Evolutionary conservation across 2,329 filamentous ascomycete genomes (phyloP).

Genomic region (Alternaria infectoria): DNA sequence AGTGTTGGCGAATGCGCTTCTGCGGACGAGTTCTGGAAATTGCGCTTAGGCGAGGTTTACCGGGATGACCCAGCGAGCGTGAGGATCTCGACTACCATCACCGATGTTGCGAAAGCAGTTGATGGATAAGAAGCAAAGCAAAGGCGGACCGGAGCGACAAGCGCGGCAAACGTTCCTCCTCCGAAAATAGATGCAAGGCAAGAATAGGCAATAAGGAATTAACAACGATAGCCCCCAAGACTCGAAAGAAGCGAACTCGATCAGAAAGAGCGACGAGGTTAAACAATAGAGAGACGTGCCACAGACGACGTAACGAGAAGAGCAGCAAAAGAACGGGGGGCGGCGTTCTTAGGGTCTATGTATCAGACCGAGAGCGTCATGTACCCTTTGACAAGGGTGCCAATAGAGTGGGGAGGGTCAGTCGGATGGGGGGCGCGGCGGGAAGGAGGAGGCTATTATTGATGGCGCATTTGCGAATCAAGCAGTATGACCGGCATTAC

Average conservation of each 20-base stretch:
- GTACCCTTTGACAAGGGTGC: conserved; percentile 7
- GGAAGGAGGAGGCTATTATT: conserved; percentile 11
- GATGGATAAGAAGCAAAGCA: conserved; percentile 1
- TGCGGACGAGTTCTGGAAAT: conserved; percentile 25
- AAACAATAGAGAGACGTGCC: conserved; percentile 29
- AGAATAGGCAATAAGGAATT: conserved; percentile 9
- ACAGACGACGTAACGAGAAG: conserved; percentile 1
- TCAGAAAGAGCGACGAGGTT: conserved; percentile 32
- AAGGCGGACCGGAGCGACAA: not conserved
- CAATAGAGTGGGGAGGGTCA: conserved; percentile 7
- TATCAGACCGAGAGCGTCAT: conserved; percentile 12
- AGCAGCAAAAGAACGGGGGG: conserved; percentile 5
- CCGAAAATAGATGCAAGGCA: conserved; percentile 2
- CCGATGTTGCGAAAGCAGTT: conserved; percentile 10
- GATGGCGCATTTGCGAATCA: conserved; percentile 17
- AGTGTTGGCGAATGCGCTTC: conserved; percentile 18
- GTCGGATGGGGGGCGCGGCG: conserved; percentile 4
- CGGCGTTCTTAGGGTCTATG: conserved; percentile 11
- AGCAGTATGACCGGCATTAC: conserved; percentile 11
- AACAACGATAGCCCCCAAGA: conserved; percentile 15
- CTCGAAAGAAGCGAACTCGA: conserved; percentile 17
- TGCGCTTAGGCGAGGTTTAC: conserved; percentile 30
- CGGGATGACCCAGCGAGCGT: conserved; percentile 28
- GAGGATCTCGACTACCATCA: conserved; percentile 23
- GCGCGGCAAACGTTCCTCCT: conserved; percentile 1